Evolutionary conservation across 495 filamentous ascomycete genomes (phyloP), one percentile per base, ranked within the genome.

Genomic region (Aspergillus biplanus): DNA sequence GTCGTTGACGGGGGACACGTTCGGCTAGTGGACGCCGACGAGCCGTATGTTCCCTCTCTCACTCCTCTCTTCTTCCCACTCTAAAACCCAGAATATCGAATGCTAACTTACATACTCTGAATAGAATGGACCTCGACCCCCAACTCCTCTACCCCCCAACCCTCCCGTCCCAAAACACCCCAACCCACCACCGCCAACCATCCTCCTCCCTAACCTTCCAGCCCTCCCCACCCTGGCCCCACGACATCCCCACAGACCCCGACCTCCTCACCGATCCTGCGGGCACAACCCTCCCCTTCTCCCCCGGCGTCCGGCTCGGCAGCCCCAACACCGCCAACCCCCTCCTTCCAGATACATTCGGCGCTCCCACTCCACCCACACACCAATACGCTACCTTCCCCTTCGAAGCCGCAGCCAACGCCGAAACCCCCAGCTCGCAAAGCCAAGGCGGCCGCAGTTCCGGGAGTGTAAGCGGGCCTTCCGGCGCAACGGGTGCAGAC

Each of bases 1-100:
- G 68, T 71, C 1, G 75, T 86, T 50, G 84, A 87, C 63, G 80
- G 81, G 35, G 78, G 82, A 2, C 82, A 87, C 67, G 75, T 86
- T 13, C 75, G 79, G n/a, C 75, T 90, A 35, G 67, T 82, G 9
- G 86, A 89, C 68, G 78, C 80, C 12, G 71, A 79, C 5, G 76
- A 83, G 7, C 21, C 33, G 54, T 64, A 58, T 52, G 62, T 55
- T 56, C 12, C 35, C 27, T 53, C 27, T 50, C 53, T 33, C 50
- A 9, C 6, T 32, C 27, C 6, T 33, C 13, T 37, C n/a, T 1
- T 8, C 21, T 27, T 27, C 21, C 21, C 21, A 27, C 21, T 27
- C 21, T 27, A 27, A 27, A 27, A 27, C 21, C 21, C 21, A 27
- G 21, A 27, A 27, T 27, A 27, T 27, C 18, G 8, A 13, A 11